Conservation (phyloP, 805 yeast species). For the Pichia deserticola region DNA sequence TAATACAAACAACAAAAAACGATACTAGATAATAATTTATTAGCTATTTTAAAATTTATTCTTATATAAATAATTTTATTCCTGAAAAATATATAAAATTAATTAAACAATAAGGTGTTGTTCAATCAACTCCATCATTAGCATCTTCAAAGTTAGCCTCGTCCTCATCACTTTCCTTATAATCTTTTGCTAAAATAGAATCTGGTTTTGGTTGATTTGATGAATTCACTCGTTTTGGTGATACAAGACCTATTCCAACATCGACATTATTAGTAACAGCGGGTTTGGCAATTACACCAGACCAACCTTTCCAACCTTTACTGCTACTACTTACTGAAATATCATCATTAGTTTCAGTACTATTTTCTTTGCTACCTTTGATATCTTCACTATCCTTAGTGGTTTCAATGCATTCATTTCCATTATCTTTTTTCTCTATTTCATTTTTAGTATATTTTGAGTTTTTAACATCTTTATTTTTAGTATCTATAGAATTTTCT, state of each 20-base stretch:
- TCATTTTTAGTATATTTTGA: background rate
- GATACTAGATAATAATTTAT: too few relatives aligned
- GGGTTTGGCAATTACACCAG: constrained; percentile 2
- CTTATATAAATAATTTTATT: too few relatives aligned
- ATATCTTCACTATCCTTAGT: background rate
- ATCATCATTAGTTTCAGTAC: background rate
- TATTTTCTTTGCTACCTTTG: background rate
- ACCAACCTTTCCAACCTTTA: constrained; percentile 9
- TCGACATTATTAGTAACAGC: background rate
- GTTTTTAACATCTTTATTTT: background rate
- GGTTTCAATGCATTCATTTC: too few relatives aligned
- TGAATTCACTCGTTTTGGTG: background rate
- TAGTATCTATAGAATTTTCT: background rate
- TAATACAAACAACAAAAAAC: too few relatives aligned
- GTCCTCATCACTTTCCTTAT: constrained; percentile 1
- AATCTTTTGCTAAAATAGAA: background rate
- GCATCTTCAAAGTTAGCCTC: constrained; percentile 23
- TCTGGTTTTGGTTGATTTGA: background rate
- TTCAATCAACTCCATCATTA: constrained; percentile 8
- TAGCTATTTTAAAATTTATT: too few relatives aligned
- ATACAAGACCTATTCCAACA: background rate
- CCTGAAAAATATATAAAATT: too few relatives aligned
- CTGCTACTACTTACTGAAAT: background rate
- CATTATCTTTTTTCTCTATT: too few relatives aligned
- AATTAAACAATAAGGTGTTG: too few relatives aligned